These are phyloP conservation scores for Tinospora cordifolia DNA, from an alignment of 164 flowering plant genomes.

Conservation along the genomic window DNA sequence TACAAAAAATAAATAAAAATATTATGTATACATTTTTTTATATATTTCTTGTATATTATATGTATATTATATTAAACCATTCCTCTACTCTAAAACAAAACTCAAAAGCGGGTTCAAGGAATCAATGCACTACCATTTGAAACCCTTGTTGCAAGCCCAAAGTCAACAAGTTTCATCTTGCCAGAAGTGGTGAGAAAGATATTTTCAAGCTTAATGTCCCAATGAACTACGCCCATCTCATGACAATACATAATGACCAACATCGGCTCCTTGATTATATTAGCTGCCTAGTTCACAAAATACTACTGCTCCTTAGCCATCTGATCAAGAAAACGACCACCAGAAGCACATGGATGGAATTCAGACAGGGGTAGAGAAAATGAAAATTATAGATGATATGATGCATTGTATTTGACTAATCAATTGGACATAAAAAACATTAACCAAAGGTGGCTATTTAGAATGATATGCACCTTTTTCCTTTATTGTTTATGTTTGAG, in stretches of 20 bases:
- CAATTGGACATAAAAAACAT: no score
- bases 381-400: no score
- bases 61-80: no score
- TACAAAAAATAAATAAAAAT: no score
- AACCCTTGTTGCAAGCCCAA: slow-evolving; percentile 79
- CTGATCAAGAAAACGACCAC: slow-evolving; percentile 78
- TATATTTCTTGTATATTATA: no score
- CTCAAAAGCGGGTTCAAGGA: slow-evolving; percentile 66
- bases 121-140: slow-evolving; percentile 64
- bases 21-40: no score
- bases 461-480: no score
- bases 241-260: slow-evolving; percentile 82
- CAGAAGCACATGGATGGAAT: no score
- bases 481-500: no score
- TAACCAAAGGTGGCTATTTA: no score
- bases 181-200: slow-evolving; percentile 87
- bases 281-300: slow-evolving; percentile 49
- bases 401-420: no score
- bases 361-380: no score
- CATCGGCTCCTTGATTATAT: slow-evolving; percentile 90
- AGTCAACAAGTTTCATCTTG: slow-evolving; percentile 97
- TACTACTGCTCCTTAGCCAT: slow-evolving; percentile 54
- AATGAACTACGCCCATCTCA: slow-evolving; percentile 98
- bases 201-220: slow-evolving; percentile 94
- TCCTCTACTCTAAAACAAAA: slow-evolving; percentile 59